phyloP scores from a whole-genome alignment of 2,329 filamentous ascomycete species.

The Chaetomium olivaceum region DNA sequence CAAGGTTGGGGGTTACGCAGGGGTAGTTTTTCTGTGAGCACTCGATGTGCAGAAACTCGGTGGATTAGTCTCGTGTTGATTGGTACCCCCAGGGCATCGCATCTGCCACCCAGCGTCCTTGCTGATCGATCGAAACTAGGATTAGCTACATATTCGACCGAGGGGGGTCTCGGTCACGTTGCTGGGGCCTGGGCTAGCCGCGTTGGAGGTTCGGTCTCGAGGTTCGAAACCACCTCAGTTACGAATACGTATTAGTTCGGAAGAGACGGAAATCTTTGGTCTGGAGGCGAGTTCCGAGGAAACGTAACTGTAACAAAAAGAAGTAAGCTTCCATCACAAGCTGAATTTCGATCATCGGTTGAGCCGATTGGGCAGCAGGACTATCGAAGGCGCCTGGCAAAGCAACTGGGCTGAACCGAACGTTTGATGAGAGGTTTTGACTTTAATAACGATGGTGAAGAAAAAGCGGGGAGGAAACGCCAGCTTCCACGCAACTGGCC shows the following conservation, averaged over 20 bases:
- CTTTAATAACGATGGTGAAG: slow-evolving; percentile 1
- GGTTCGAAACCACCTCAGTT: not conserved
- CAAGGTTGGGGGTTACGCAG: slow-evolving; percentile 11
- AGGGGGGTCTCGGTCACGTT: slow-evolving; percentile 6
- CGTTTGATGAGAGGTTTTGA: slow-evolving; percentile 20
- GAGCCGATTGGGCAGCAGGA: slow-evolving; percentile 5
- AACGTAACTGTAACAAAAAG: not conserved
- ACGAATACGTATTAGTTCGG: not conserved
- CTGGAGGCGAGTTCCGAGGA: slow-evolving; percentile 11
- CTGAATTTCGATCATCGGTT: slow-evolving; percentile 4
- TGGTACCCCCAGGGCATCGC: not conserved
- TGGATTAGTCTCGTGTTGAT: not conserved
- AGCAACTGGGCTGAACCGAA: not conserved
- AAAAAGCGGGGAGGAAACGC: slow-evolving; percentile 1
- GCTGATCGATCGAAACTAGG: slow-evolving; percentile 4
- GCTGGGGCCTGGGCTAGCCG: slow-evolving; percentile 2
- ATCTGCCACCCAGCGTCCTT: not conserved
- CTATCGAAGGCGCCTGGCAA: not conserved
- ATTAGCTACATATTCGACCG: not conserved
- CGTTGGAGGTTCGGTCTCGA: slow-evolving; percentile 8
- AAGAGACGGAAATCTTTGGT: not conserved
- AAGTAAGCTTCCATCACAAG: not conserved
- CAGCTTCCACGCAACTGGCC: not conserved
- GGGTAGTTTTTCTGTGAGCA: not conserved
- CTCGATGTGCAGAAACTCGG: not conserved